Conservation (phyloP, 176 grass and related monocot species). For the Aegilops longissima region DNA sequence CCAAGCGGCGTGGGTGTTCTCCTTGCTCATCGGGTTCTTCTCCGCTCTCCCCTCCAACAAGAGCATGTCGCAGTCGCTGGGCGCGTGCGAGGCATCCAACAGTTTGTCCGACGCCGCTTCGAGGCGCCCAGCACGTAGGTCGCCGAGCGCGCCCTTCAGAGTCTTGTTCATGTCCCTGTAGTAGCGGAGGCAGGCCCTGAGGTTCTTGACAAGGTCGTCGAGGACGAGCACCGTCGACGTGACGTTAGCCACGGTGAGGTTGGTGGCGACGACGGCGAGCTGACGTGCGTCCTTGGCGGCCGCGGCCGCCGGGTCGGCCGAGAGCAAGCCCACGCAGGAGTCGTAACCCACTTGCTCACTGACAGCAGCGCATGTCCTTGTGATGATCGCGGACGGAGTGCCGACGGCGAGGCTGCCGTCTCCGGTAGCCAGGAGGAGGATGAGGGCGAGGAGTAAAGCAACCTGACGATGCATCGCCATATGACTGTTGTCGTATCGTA, state of each 20-base stretch:
- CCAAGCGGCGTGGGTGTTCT: too few relatives aligned
- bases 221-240: conserved; percentile 18
- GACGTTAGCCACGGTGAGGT: background rate
- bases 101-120: background rate
- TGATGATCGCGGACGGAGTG: background rate
- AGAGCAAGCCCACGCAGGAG: conserved; percentile 13
- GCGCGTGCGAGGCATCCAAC: background rate
- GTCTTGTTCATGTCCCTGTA: background rate
- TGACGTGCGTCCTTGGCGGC: background rate
- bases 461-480: background rate
- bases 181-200: background rate
- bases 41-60: background rate
- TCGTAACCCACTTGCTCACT: background rate
- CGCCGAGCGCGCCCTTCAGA: background rate
- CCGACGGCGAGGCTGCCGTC: background rate
- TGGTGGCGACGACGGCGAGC: conserved; percentile 31
- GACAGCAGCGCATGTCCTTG: background rate
- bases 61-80: background rate
- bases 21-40: background rate
- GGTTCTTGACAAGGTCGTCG: background rate
- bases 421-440: background rate
- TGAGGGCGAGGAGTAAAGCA: background rate
- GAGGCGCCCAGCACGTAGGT: background rate
- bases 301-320: background rate
- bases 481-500: too few relatives aligned